Evolutionary conservation across 2,329 filamentous ascomycete genomes (phyloP), one percentile per base, ranked within the genome.

Genomic region (Colletotrichum sp.): DNA sequence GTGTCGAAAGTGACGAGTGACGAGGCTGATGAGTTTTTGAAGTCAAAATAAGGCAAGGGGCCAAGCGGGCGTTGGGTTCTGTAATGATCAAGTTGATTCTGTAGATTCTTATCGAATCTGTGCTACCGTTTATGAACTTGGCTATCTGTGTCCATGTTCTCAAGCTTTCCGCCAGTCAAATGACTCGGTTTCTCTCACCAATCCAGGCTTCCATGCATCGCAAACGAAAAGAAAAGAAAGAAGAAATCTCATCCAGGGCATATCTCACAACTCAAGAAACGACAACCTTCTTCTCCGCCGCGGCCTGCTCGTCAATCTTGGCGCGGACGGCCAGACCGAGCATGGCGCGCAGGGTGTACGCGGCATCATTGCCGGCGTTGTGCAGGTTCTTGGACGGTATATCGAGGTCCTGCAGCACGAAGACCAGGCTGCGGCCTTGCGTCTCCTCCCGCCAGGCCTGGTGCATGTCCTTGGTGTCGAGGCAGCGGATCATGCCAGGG

Each of bases 391-490:
- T 32, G 59, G 71, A 60, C 8, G 21, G 10, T 9, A 78, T 70
- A 8, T 59, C 71, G 16, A 78, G 65, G 24, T 78, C 76, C 8
- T 84, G 80, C 28, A 98, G 89, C 16, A 98, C 88, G 8, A 80
- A 86, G 1, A 86, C 86, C 3, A 99, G 89, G 2, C 89, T 90
- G 16, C 89, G 88, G 5, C 88, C 82, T 4, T 93, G 86, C 1
- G 81, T 80, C 26, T 90, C 88, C 16, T 89, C 87, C 36, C 88
- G 89, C 80, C 93, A 89, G 16, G 91, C 90, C 76, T 92, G 92
- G 84, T 94, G 94, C 82, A 98, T 89, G 49, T 86, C 85, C 63
- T 92, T 90, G 0, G 95, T 98, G 82, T 99, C 97, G 39, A 95
- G 83, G 4, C 89, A 85, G 74, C 95, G 93, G 28, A 92, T 76